These are phyloP conservation scores for Leptosphaerulina australis DNA, from an alignment of 2,329 filamentous ascomycete genomes.

Conservation along the genomic window DNA sequence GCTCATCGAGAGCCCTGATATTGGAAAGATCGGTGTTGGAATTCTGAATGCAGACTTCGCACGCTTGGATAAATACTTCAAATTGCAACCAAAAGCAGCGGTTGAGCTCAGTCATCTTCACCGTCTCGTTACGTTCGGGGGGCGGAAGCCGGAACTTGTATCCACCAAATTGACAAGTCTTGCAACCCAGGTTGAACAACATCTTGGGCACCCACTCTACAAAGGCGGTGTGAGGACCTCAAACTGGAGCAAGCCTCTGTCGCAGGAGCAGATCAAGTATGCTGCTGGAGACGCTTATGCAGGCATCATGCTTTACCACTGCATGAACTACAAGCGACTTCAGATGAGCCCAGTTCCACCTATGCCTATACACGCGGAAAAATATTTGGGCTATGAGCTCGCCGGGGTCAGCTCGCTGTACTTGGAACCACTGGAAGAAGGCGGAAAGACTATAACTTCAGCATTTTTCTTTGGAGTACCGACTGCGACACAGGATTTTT, in stretches of 20 bases:
- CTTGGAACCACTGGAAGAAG: constrained; percentile 26
- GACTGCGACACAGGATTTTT: constrained; percentile 6
- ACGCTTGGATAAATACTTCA: constrained; percentile 70
- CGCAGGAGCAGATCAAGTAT: constrained; percentile 70
- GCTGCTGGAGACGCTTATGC: constrained; percentile 88
- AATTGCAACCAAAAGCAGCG: constrained; percentile 67
- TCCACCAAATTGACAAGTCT: constrained; percentile 64
- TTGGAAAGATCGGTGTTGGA: constrained; percentile 78
- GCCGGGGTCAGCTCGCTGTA: constrained; percentile 26
- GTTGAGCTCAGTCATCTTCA: constrained; percentile 86
- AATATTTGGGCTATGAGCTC: constrained; percentile 27
- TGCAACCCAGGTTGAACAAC: constrained; percentile 71
- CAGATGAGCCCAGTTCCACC: constrained; percentile 55
- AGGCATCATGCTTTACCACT: constrained; percentile 74
- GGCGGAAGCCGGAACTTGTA: constrained; percentile 51
- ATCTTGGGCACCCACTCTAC: constrained; percentile 73
- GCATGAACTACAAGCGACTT: constrained; percentile 66
- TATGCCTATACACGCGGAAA: constrained; percentile 36
- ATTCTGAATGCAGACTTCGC: constrained; percentile 68
- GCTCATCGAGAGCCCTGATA: constrained; percentile 71
- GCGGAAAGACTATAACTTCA: constrained; percentile 28
- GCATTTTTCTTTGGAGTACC: constrained; percentile 31
- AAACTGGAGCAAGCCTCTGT: constrained; percentile 72
- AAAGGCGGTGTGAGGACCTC: constrained; percentile 80
- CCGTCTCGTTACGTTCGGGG: constrained; percentile 73